Evolutionary conservation across 306 rosid species (phyloP), one percentile per base, ranked within the genome.

Genomic region (Macrotyloma uniflorum): DNA sequence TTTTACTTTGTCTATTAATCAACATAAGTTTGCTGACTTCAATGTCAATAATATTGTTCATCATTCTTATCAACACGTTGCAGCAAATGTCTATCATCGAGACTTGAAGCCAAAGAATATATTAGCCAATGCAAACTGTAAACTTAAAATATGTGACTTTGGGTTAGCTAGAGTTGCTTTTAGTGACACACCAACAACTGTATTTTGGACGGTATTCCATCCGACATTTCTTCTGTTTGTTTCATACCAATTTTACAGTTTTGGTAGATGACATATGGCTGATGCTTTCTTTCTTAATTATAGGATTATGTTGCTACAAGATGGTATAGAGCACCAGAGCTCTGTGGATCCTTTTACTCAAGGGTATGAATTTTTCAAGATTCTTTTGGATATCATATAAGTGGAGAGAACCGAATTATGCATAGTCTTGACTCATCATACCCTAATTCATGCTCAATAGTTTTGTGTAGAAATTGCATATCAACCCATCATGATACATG

Each of bases 251-350:
- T 55, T 12, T 28, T 18, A 19, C 28, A 58, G 65, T 14, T 76
- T 75, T 63, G 18, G 12, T 40, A 46, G 67, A 68, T 45, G 20
- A 72, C 19, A 10, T 76, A 9, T 68, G 45, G 49, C 79, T 83
- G 35, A 84, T 70, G 26, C 57, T 72, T 79, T 57, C 70, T 33
- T 18, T 59, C 59, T 58, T 68, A 40, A 18, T 50, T 79, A 77
- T 86, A 94, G 97, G 97, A 94, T 84, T 94, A 94, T 83, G 98
- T 94, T 82, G 97, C 98, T 70, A 94, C 98, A 36, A 90, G 98
- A 85, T 94, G 98, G 98, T 94, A 94, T 86, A 88, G 97, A 84
- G 98, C 98, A 79, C 98, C 98, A 9, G 98, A 94, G 85, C 97
- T 94, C 50, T 92, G 98, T 46, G 97, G 98, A 65, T 94, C 98